phyloP scores from a whole-genome alignment of 2,329 filamentous ascomycete genomes.

The Ascocoryne sarcoides region DNA sequence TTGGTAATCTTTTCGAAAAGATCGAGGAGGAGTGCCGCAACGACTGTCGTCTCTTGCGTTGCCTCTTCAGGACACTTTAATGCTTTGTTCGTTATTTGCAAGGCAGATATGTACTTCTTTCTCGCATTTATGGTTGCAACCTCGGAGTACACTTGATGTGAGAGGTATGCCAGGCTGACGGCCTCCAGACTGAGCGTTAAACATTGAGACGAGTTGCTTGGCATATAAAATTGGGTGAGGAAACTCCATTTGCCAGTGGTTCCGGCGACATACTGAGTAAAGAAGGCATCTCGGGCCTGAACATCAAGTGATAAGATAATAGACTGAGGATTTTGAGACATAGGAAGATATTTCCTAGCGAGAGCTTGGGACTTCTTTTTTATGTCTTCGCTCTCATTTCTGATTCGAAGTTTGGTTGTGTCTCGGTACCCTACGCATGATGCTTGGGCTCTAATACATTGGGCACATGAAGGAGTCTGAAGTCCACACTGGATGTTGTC shows the following conservation, averaged over 20 bases:
- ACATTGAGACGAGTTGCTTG: constrained; percentile 2
- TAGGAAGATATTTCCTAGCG: not conserved
- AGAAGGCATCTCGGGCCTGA: constrained; percentile 13
- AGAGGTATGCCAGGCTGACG: constrained; percentile 14
- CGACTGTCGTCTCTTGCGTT: constrained; percentile 6
- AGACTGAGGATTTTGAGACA: not conserved
- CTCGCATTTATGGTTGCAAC: constrained; percentile 1
- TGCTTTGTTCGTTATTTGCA: constrained; percentile 4
- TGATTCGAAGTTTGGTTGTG: constrained; percentile 10
- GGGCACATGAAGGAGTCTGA: constrained; percentile 4
- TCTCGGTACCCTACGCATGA: constrained; percentile 13
- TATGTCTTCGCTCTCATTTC: constrained; percentile 9
- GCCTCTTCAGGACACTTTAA: constrained; percentile 2
- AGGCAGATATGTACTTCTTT: constrained; percentile 8
- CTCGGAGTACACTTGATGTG: constrained; percentile 6
- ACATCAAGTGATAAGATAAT: constrained; percentile 6
- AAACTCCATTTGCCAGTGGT: constrained; percentile 8
- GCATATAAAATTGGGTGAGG: constrained; percentile 5
- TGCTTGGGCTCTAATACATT: constrained; percentile 11
- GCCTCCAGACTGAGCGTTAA: constrained; percentile 11
- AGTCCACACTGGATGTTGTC: constrained; percentile 13
- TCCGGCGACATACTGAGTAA: constrained; percentile 9
- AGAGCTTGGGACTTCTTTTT: constrained; percentile 5
- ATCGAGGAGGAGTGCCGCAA: constrained; percentile 11
- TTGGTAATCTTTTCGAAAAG: constrained; percentile 13